Evolutionary conservation across 2,329 filamentous ascomycete species (phyloP).

Genomic region (Fusarium drepaniforme): DNA sequence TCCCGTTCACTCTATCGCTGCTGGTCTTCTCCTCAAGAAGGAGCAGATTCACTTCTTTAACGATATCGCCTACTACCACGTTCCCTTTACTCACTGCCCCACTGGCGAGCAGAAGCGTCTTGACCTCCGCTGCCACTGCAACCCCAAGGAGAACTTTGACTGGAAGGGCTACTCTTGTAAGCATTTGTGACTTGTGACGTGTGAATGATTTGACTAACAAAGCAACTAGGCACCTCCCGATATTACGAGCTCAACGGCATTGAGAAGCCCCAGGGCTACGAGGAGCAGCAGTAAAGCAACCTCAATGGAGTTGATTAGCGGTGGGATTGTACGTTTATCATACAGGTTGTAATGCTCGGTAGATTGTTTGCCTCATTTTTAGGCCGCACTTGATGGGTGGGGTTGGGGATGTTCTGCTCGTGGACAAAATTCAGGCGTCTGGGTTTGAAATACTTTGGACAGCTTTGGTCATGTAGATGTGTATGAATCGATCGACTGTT

Average conservation of each 20-base stretch:
- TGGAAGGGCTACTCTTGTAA: constrained; percentile 99
- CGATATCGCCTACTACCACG: constrained; percentile 98
- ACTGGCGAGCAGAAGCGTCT: constrained; percentile 87
- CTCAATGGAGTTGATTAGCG: background rate
- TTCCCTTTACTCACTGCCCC: constrained; percentile 97
- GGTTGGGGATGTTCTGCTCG: constrained; percentile 37
- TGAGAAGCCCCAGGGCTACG: constrained; percentile 87
- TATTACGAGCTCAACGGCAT: constrained; percentile 88
- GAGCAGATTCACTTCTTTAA: constrained; percentile 99
- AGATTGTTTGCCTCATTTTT: constrained; percentile 35
- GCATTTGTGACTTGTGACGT: constrained; percentile 44
- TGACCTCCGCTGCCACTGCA: constrained; percentile 92
- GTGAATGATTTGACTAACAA: constrained; percentile 15
- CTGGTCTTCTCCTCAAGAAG: constrained; percentile 87
- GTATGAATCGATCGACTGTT: constrained; percentile 41
- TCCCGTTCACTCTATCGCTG: constrained; percentile 97
- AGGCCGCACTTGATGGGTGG: constrained; percentile 34
- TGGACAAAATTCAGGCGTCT: constrained; percentile 44
- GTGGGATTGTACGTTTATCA: constrained; percentile 38
- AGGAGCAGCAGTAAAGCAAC: constrained; percentile 70
- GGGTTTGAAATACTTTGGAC: constrained; percentile 45
- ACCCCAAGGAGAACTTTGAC: constrained; percentile 97
- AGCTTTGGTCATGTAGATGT: constrained; percentile 45
- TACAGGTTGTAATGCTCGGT: constrained; percentile 40
- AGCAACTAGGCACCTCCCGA: constrained; percentile 70